Percentiles rank a stretch among this genome's conserved stretches.
These are phyloP conservation scores for Globisporangium sylvaticum DNA, from an alignment of 352 stramenopile genomes.

Conservation along the genomic window DNA sequence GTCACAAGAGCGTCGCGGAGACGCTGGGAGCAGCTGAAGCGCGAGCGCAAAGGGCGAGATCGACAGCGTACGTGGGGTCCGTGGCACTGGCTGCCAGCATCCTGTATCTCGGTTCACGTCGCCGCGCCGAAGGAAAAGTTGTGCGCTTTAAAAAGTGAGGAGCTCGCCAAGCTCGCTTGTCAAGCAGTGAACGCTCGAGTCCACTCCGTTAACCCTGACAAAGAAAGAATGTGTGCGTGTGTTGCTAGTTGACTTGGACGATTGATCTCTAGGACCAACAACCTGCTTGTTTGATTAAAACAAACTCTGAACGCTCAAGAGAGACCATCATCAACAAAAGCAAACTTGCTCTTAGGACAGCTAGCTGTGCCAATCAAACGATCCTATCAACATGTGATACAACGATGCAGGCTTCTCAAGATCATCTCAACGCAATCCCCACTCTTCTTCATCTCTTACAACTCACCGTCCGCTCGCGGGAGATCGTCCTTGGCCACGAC, in stretches of 20 bases:
- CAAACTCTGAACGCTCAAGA: background rate
- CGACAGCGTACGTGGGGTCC: background rate
- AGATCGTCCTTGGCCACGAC: conserved; percentile 40
- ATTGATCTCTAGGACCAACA: no score
- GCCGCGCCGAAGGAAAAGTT: background rate
- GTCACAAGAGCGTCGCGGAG: background rate
- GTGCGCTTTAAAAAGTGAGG: no score
- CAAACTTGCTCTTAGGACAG: background rate
- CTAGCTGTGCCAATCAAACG: background rate
- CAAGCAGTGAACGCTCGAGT: no score
- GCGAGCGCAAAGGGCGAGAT: background rate
- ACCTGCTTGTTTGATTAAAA: no score
- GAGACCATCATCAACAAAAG: background rate
- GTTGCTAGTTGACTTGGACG: no score
- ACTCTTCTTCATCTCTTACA: background rate
- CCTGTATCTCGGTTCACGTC: background rate
- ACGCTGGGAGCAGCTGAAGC: background rate
- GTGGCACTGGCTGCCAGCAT: background rate
- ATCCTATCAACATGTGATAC: background rate
- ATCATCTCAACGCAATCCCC: background rate
- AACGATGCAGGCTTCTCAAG: background rate
- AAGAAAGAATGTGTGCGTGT: no score
- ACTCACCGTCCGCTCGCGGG: conserved; percentile 1
- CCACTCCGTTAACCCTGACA: no score
- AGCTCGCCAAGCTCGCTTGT: no score